A percentile compares a stretch with the other conserved stretches of the same genome.
These are phyloP conservation scores for Xylariaceae sp. DNA, from an alignment of 2,329 filamentous ascomycete species.

Conservation along the genomic window DNA sequence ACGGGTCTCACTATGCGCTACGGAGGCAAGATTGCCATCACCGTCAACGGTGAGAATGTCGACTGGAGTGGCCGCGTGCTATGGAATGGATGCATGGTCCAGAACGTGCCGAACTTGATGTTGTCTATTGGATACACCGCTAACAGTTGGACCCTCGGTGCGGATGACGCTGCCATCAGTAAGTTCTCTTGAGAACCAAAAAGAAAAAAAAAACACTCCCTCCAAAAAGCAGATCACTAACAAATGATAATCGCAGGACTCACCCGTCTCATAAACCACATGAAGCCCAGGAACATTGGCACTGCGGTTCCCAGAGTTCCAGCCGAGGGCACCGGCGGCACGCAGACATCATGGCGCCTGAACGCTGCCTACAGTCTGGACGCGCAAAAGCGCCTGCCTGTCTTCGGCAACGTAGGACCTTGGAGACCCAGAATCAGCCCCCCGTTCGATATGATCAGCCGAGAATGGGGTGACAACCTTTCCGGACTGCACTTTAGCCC, in stretches of 20 bases:
- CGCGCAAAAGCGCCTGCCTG: conserved; percentile 5
- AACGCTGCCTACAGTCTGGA: conserved; percentile 12
- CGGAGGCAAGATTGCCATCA: conserved; percentile 46
- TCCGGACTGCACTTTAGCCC: conserved; percentile 16
- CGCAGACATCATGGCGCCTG: conserved; percentile 20
- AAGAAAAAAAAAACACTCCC: too few species aligned
- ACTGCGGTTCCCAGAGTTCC: conserved; percentile 41
- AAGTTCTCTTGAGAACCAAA: conserved; percentile 1
- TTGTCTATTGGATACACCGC: conserved; percentile 57
- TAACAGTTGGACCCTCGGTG: conserved; percentile 57
- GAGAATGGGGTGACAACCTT: conserved; percentile 15
- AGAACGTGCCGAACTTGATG: conserved; percentile 56
- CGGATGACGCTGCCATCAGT: conserved; percentile 45
- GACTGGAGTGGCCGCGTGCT: conserved; percentile 42
- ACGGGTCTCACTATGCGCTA: conserved; percentile 56
- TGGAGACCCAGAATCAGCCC: conserved; percentile 19
- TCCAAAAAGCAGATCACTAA: too few species aligned
- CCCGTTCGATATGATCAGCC: conserved; percentile 11
- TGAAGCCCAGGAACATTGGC: conserved; percentile 40
- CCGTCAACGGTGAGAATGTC: conserved; percentile 45
- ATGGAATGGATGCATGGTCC: conserved; percentile 58
- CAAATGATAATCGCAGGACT: conserved; percentile 32
- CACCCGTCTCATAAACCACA: conserved; percentile 45
- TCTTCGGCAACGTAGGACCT: conserved; percentile 15
- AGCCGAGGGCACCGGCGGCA: conserved; percentile 19